phyloP scores from a whole-genome alignment of 306 rosid species.

The Elaeagnus macrophylla region DNA sequence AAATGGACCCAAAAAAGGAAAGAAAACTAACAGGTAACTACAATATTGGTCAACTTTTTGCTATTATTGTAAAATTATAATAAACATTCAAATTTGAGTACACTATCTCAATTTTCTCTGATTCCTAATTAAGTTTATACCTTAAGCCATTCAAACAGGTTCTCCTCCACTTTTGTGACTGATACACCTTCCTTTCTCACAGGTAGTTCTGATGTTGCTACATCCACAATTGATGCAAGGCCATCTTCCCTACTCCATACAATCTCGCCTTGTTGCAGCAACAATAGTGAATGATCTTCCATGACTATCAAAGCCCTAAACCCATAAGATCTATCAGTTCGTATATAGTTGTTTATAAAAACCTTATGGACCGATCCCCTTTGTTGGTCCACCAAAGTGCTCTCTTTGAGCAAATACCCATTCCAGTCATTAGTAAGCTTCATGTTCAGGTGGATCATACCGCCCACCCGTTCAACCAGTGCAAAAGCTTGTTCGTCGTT shows the following conservation, averaged over 20 bases:
- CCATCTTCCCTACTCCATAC: slow-evolving; percentile 99
- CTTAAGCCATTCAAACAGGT: slow-evolving; percentile 88
- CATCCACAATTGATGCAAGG: slow-evolving; percentile 88
- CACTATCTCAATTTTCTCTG: slow-evolving; percentile 5
- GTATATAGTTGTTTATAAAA: slow-evolving; percentile 74
- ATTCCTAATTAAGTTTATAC: slow-evolving; percentile 24
- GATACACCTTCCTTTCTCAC: slow-evolving; percentile 81
- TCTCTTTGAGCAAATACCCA: slow-evolving; percentile 63
- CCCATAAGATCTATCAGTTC: slow-evolving; percentile 80
- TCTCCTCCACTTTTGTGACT: slow-evolving; percentile 79
- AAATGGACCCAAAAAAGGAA: not conserved
- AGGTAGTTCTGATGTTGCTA: slow-evolving; percentile 74
- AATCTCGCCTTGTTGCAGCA: slow-evolving; percentile 89
- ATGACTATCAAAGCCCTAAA: slow-evolving; percentile 84
- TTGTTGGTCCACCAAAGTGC: slow-evolving; percentile 49
- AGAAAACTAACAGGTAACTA: not conserved
- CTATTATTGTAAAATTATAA: not conserved
- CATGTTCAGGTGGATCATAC: slow-evolving; percentile 50
- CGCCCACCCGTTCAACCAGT: slow-evolving; percentile 51
- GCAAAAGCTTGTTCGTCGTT: slow-evolving; percentile 72
- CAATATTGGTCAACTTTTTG: not conserved
- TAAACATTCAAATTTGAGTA: slow-evolving; percentile 1
- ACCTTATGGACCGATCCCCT: slow-evolving; percentile 65
- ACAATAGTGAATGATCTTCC: slow-evolving; percentile 95
- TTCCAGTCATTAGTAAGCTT: slow-evolving; percentile 57